These are phyloP conservation scores for Pseudogymnoascus sp. DNA, from an alignment of 2,329 filamentous ascomycete species.

Conservation along the genomic window DNA sequence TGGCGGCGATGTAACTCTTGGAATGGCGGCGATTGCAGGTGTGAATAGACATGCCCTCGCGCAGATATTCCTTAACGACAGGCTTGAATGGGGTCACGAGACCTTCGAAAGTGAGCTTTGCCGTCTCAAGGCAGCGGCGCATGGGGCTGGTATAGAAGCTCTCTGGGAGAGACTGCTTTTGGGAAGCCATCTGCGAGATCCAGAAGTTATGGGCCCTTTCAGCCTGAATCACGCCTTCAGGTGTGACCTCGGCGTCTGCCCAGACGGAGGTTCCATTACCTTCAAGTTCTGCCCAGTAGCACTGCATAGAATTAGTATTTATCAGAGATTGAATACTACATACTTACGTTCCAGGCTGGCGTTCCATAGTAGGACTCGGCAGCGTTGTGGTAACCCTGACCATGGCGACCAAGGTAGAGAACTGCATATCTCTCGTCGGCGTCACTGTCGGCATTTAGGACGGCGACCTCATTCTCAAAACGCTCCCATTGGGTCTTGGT, in stretches of 20 bases:
- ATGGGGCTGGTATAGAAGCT: conserved; percentile 58
- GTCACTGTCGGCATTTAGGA: conserved; percentile 41
- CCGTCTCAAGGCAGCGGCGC: conserved; percentile 53
- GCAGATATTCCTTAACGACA: conserved; percentile 53
- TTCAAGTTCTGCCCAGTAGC: conserved; percentile 56
- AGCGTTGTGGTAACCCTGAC: conserved; percentile 55
- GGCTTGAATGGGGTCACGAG: conserved; percentile 52
- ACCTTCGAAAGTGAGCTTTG: conserved; percentile 49
- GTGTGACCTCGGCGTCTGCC: conserved; percentile 55
- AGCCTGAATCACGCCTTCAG: conserved; percentile 48
- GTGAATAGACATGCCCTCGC: conserved; percentile 58
- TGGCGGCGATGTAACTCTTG: conserved; percentile 42
- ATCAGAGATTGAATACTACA: background rate
- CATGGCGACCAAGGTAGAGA: conserved; percentile 60
- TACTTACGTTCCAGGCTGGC: conserved; percentile 55
- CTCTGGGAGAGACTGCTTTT: conserved; percentile 52
- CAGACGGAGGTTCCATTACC: conserved; percentile 55
- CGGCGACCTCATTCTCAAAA: conserved; percentile 49
- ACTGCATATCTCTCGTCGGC: conserved; percentile 52
- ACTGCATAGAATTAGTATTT: conserved; percentile 30
- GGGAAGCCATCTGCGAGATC: conserved; percentile 40
- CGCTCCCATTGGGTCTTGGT: conserved; percentile 54
- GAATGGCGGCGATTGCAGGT: conserved; percentile 57
- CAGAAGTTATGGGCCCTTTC: conserved; percentile 51
- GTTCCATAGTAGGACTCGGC: conserved; percentile 60